Percentiles rank a stretch among this genome's conserved stretches.
phyloP scores from a whole-genome alignment of 768 basidiomycete species.

The Dacryopinax spathularia region DNA sequence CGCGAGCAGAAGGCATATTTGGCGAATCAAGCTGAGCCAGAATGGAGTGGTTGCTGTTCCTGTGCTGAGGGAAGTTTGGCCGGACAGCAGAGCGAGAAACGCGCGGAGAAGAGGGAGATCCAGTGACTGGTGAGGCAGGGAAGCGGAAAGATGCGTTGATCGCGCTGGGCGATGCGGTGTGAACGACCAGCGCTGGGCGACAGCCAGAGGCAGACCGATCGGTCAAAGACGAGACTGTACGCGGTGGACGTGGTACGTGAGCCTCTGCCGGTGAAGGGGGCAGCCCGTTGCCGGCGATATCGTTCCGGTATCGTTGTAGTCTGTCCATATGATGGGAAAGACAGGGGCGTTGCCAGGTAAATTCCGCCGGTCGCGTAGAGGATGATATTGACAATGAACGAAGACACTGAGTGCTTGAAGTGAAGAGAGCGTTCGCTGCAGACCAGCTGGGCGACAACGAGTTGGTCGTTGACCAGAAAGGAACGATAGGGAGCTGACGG shows the following conservation, averaged over 20 bases:
- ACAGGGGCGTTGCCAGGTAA: background rate
- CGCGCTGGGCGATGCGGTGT: background rate
- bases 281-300: background rate
- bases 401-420: background rate
- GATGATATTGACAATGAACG: background rate
- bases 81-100: background rate
- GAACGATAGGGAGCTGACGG: background rate
- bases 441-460: constrained; percentile 2
- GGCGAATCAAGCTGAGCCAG: background rate
- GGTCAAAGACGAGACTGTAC: background rate
- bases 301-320: background rate
- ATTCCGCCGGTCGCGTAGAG: background rate
- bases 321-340: background rate
- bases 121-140: background rate
- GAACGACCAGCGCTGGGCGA: background rate
- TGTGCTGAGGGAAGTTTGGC: background rate
- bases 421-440: background rate
- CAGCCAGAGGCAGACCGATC: background rate
- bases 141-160: background rate
- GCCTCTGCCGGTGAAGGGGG: background rate
- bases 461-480: background rate
- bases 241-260: background rate
- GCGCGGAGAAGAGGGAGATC: background rate
- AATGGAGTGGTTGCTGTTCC: background rate
- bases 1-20: background rate